These are phyloP conservation scores for Nicotiana paniculata DNA, from an alignment of 257 asterid species.

Conservation along the genomic window DNA sequence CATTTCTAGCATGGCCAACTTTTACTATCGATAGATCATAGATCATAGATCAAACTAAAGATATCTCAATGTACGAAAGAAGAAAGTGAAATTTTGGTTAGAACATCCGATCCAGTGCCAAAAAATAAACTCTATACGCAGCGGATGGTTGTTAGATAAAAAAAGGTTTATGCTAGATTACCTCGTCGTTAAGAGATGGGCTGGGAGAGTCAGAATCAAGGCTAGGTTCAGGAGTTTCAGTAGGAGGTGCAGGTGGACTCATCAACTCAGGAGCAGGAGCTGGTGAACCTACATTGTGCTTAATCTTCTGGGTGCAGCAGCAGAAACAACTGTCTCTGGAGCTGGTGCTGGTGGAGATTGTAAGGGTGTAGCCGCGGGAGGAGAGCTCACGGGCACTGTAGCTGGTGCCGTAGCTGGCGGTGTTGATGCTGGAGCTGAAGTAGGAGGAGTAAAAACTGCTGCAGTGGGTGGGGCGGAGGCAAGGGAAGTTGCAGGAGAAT, in stretches of 20 bases:
- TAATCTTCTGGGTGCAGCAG: slow-evolving; percentile 48
- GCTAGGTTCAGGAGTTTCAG: slow-evolving; percentile 62
- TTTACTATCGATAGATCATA: too few species aligned
- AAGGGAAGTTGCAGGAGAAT: slow-evolving; percentile 26
- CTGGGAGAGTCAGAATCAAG: slow-evolving; percentile 36
- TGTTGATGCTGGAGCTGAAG: slow-evolving; percentile 27
- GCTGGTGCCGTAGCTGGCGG: slow-evolving; percentile 19
- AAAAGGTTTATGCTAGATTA: background rate
- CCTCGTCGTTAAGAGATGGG: slow-evolving; percentile 54
- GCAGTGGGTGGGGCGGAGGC: slow-evolving; percentile 15
- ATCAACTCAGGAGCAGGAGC: slow-evolving; percentile 65
- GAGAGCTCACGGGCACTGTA: slow-evolving; percentile 25
- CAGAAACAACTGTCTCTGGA: slow-evolving; percentile 52
- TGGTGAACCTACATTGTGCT: slow-evolving; percentile 28
- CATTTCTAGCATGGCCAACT: too few species aligned
- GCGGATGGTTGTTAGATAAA: background rate
- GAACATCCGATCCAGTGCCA: too few species aligned
- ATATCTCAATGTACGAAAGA: too few species aligned
- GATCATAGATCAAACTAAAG: too few species aligned
- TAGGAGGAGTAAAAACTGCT: slow-evolving; percentile 27
- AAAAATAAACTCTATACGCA: too few species aligned
- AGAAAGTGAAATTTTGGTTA: too few species aligned
- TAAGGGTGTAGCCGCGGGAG: slow-evolving; percentile 30
- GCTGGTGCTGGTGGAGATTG: slow-evolving; percentile 53
- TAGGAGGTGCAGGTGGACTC: slow-evolving; percentile 81